phyloP scores from a whole-genome alignment of 208 protist genomes.

The Trypanosoma boissoni region DNA sequence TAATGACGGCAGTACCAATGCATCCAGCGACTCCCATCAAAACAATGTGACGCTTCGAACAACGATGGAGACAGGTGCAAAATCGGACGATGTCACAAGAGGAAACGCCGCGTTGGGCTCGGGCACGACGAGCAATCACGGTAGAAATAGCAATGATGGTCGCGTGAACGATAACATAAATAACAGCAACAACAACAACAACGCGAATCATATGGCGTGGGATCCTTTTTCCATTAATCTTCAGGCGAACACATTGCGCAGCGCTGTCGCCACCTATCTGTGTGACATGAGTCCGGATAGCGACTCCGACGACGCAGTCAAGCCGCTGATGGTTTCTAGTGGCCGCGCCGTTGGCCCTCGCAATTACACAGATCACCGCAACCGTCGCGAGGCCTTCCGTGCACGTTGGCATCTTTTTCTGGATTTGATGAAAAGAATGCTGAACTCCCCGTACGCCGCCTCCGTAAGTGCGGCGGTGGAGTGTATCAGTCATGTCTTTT shows the following conservation, averaged over 20 bases:
- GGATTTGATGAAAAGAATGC: slow-evolving; percentile 37
- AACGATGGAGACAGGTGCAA: too few species aligned
- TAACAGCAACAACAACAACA: neutral
- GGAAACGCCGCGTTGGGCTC: too few species aligned
- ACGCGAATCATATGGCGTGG: neutral
- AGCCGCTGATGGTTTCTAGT: neutral
- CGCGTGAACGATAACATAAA: neutral
- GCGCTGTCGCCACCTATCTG: slow-evolving; percentile 12
- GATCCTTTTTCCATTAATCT: slow-evolving; percentile 27
- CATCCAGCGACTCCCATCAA: neutral
- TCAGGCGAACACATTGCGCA: slow-evolving; percentile 18
- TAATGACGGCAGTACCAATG: slow-evolving; percentile 9
- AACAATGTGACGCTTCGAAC: too few species aligned
- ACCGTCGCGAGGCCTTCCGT: slow-evolving; percentile 33
- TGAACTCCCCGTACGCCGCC: slow-evolving; percentile 42
- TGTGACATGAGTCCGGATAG: slow-evolving; percentile 6
- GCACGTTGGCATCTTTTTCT: slow-evolving; percentile 41
- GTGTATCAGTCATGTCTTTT: slow-evolving; percentile 36
- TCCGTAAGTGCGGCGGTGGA: slow-evolving; percentile 52
- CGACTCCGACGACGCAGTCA: neutral
- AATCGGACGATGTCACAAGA: too few species aligned
- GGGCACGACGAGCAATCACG: neutral
- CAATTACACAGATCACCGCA: slow-evolving; percentile 10
- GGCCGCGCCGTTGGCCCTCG: neutral
- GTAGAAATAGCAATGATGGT: neutral